A percentile compares a stretch with the other conserved stretches of the same genome.
Conservation (phyloP, 768 basidiomycete genomes). For the Lentinus brumalis region DNA sequence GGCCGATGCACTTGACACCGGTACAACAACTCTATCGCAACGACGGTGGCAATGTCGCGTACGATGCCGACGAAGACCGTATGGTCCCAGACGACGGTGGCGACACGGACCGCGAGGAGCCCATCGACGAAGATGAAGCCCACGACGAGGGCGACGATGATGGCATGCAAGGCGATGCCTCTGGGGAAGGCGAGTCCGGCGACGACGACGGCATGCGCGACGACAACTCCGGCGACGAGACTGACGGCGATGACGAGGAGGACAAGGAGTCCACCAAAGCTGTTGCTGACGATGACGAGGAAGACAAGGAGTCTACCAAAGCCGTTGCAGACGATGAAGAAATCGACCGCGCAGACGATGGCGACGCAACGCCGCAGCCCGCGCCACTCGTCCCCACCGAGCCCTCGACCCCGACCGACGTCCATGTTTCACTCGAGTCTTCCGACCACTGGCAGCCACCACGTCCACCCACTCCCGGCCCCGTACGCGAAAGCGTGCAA, state of each 20-base stretch:
- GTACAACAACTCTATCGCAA: not conserved
- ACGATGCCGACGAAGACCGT: not conserved
- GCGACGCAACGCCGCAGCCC: not conserved
- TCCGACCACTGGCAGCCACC: not conserved
- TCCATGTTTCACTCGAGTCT: not conserved
- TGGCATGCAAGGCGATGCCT: not conserved
- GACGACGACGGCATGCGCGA: not conserved
- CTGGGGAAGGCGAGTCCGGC: not conserved
- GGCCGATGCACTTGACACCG: not conserved
- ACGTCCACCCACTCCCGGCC: not conserved
- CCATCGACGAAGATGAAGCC: not conserved
- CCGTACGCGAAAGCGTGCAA: not conserved
- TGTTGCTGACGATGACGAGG: not conserved
- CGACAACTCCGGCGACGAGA: not conserved
- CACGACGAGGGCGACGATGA: not conserved
- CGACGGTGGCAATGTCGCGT: not conserved
- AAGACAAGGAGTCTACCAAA: not conserved
- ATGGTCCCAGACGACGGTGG: not conserved
- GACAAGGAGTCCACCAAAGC: not conserved
- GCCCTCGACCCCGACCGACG: too few relatives aligned
- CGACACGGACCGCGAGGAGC: not conserved
- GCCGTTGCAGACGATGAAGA: not conserved
- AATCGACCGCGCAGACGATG: not conserved
- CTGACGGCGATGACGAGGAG: not conserved
- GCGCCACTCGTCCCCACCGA: not conserved